Evolutionary conservation across 2,329 filamentous ascomycete genomes (phyloP), one percentile per base, ranked within the genome.

Genomic region (Cyclaneusma minus): DNA sequence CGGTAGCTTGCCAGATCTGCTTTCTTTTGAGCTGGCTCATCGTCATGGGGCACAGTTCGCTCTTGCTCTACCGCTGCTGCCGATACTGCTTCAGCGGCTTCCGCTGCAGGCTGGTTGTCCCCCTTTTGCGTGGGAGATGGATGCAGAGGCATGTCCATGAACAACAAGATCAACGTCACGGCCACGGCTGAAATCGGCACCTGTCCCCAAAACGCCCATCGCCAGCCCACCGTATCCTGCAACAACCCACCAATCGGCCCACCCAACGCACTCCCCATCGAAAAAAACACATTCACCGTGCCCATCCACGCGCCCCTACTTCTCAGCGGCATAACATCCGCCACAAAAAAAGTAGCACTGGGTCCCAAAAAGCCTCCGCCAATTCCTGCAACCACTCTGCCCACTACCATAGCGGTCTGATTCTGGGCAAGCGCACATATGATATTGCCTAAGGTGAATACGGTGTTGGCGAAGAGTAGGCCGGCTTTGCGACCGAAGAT

Each of bases 251-350:
- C 79, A 1, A 83, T 40, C 0, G 76, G 72, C 4, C 72, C 77
- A 3, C 79, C 79, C 5, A 62, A 57, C 4, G 68, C 66, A 5
- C 72, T 62, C 12, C 75, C 78, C 13, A 58, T 52, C 0, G 74
- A 73, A 40, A 64, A 82, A 24, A 81, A 60, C 33, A 83, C 62
- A 44, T 81, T 83, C 39, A 80, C 58, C 28, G 53, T 50, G 2
- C 77, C 77, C 45, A 82, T 74, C 67, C 71, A 82, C 8, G 74
- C 55, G 3, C 76, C 76, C 28, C 77, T 56, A 27, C 79, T 68
- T 11, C 74, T 58, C 19, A 83, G 52, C 0, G 74, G 63, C 4
- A 84, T 64, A n/a, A 81, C 58, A 43, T 84, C 78, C 32, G 66
- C 74, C 36, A 81, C 48, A 23, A 83, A 48, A 25, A 83, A 78